phyloP scores from a whole-genome alignment of 1,284 basidiomycete species.

The Volvariella surrecta region DNA sequence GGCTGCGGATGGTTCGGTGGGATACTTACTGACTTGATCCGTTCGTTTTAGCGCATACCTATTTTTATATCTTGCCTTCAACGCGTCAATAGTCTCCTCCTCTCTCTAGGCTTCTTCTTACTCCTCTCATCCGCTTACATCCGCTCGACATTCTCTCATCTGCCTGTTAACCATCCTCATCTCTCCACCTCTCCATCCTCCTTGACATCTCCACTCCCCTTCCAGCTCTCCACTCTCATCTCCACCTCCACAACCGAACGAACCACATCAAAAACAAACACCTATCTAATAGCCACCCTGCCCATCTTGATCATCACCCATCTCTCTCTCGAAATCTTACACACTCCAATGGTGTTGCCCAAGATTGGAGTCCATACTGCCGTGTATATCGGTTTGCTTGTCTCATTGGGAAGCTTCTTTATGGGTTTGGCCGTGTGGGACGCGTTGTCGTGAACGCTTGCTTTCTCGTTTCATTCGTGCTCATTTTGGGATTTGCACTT shows the following conservation, averaged over 20 bases:
- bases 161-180: conserved; percentile 11
- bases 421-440: conserved; percentile 61
- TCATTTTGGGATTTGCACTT: too few relatives aligned
- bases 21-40: conserved; percentile 3
- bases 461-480: too few relatives aligned
- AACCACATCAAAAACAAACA: conserved; percentile 18
- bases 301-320: conserved; percentile 42
- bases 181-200: conserved; percentile 7
- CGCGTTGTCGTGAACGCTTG: conserved; percentile 44
- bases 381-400: conserved; percentile 55
- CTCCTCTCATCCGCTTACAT: conserved; percentile 57
- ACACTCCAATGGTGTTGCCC: conserved; percentile 54
- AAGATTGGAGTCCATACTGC: conserved; percentile 61
- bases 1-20: background rate
- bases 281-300: conserved; percentile 34
- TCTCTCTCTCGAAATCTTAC: conserved; percentile 42
- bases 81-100: conserved; percentile 59
- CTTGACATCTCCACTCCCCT: conserved; percentile 4
- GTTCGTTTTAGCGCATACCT: conserved; percentile 50
- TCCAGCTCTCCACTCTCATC: background rate
- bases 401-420: conserved; percentile 59
- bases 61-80: conserved; percentile 69
- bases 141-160: conserved; percentile 25
- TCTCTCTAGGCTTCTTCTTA: conserved; percentile 59
- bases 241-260: conserved; percentile 13